phyloP scores from a whole-genome alignment of 108 stramenopile genomes.

The Mayamaea pseudoterrestris region DNA sequence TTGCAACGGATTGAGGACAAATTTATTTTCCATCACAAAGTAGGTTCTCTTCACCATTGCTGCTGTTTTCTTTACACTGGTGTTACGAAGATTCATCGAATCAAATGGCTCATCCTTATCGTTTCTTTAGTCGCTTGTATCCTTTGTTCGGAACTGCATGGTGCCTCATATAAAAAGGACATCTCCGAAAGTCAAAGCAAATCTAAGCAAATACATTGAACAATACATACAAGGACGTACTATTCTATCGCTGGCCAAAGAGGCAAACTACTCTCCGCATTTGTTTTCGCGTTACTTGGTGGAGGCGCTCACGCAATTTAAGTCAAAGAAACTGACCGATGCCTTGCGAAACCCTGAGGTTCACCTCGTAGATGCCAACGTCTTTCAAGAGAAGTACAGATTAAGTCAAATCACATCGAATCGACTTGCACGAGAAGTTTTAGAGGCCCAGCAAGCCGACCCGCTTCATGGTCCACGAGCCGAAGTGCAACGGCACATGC shows the following conservation, averaged over 20 bases:
- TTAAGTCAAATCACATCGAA: slow-evolving; percentile 4
- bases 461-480: slow-evolving; percentile 65
- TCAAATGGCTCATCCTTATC: neutral
- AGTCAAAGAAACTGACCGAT: slow-evolving; percentile 33
- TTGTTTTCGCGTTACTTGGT: slow-evolving; percentile 53
- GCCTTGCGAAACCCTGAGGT: slow-evolving; percentile 44
- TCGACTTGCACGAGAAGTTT: slow-evolving; percentile 54
- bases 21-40: slow-evolving; percentile 43
- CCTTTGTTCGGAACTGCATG: slow-evolving; percentile 55
- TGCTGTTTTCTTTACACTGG: neutral
- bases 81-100: neutral
- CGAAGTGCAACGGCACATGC: slow-evolving; percentile 40
- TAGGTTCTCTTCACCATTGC: slow-evolving; percentile 1
- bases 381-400: neutral
- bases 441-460: slow-evolving; percentile 46
- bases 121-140: slow-evolving; percentile 38
- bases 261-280: slow-evolving; percentile 49
- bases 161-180: slow-evolving; percentile 43
- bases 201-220: slow-evolving; percentile 15
- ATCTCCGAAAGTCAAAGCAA: slow-evolving; percentile 20
- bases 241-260: slow-evolving; percentile 39
- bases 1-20: slow-evolving; percentile 18
- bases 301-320: slow-evolving; percentile 30
- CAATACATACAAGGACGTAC: slow-evolving; percentile 34
- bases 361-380: neutral